Base-by-base conservation (phyloP, 129 eudicot species). In the Tagetes erecta region DNA sequence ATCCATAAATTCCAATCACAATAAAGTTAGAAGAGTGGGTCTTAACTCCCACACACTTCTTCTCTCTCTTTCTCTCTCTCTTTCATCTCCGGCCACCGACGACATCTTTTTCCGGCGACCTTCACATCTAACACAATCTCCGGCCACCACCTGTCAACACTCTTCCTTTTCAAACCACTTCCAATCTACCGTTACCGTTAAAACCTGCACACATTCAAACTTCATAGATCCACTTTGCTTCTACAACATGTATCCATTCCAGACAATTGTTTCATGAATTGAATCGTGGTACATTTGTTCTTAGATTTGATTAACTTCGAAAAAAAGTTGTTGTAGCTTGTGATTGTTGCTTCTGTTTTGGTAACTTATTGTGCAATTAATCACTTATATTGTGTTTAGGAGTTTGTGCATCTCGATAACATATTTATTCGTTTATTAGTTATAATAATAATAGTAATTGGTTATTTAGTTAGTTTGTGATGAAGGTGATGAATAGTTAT, bases 61-160 rank as follows among this genome's bases (percentile, higher is more conserved):
- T 44, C 63, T 52, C 66, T 38, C 66, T 53, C 14, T 46, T 51
- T 51, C 64, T 56, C 64, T 64, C 78, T 53, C 70, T 70, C 76
- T 10, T 67, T 35, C 80, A 44, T 62, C 86, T 57, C 77, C 76
- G 81, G 68, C 84, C 78, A 67, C 83, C 84, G 80, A 85, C 81
- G 55, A 14, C 71, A 39, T 34, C 74, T 40, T 63, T 31, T 62
- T 81, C 80, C 86, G 83, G 80, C 81, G 53, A 73, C 64, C 37
- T 51, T 71, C 12, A 36, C 64, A 11, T 34, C 37, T 35, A 38
- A n/a, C 49, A 36, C 10, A 44, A 9, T 40, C 64, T 59, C 75
- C 75, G 60, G 10, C 56, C 46, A 72, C 57, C 31, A 35, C 64
- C 40, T 45, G 44, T 42, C 8, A 37, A 70, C 68, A 6, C 63